Evolutionary conservation across 306 rosid species (phyloP).

Genomic region (Casuarina equisetifolia): DNA sequence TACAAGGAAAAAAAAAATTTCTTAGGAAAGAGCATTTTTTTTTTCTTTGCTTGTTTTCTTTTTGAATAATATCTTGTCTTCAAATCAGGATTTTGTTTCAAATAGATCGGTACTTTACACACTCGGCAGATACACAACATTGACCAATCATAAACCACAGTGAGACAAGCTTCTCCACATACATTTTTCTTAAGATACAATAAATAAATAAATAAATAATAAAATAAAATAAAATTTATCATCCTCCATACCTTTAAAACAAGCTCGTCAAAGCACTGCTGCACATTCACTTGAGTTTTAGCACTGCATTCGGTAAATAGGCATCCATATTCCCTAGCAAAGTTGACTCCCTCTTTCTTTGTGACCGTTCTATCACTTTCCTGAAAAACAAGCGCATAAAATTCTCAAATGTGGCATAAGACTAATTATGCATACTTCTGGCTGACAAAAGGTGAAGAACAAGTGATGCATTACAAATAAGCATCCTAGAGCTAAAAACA

Average conservation of each 20-base stretch:
- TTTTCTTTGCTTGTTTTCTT: neutral
- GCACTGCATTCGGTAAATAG: slow-evolving; percentile 95
- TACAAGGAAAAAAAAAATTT: too few species aligned
- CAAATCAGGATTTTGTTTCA: neutral
- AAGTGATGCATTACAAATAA: neutral
- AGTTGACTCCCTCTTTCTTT: slow-evolving; percentile 86
- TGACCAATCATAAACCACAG: slow-evolving; percentile 3
- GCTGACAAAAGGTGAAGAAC: neutral
- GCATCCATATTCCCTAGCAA: slow-evolving; percentile 93
- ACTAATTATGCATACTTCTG: neutral
- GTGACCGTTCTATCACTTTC: slow-evolving; percentile 81
- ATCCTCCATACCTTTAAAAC: slow-evolving; percentile 68
- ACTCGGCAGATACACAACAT: neutral
- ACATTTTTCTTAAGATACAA: neutral
- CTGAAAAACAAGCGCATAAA: slow-evolving; percentile 49
- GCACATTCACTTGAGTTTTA: slow-evolving; percentile 90
- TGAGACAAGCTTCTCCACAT: neutral
- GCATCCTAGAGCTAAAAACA: neutral
- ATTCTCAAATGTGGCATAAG: slow-evolving; percentile 8
- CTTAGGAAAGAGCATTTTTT: too few species aligned
- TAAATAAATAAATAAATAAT: too few species aligned
- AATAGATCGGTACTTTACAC: neutral
- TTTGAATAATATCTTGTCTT: neutral
- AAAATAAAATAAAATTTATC: neutral
- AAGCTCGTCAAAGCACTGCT: slow-evolving; percentile 97